These are phyloP conservation scores for Rhynchospora tenuis DNA, from an alignment of 176 grass and related monocot species.

Conservation along the genomic window DNA sequence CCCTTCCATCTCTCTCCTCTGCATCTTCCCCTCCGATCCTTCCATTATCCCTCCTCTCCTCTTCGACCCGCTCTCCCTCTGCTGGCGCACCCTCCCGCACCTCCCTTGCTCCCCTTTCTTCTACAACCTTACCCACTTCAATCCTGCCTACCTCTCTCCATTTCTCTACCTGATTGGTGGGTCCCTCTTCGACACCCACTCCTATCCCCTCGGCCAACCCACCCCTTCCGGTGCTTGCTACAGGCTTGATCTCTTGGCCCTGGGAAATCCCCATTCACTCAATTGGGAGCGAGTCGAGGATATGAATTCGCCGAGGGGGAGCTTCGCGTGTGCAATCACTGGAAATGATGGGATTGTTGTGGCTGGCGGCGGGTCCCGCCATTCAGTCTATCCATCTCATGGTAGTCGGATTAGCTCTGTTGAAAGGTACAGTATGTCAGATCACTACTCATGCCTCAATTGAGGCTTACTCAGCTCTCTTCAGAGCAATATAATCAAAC, in stretches of 20 bases:
- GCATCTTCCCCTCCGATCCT: constrained; percentile 77
- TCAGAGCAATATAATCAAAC: neutral
- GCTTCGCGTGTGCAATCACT: constrained; percentile 55
- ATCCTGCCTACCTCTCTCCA: constrained; percentile 34
- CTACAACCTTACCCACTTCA: constrained; percentile 65
- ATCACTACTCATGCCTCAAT: neutral
- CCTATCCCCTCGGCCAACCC: constrained; percentile 66
- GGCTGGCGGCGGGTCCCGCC: constrained; percentile 69
- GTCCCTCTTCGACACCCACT: constrained; percentile 75
- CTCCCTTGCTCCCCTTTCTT: constrained; percentile 67
- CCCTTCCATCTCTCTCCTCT: constrained; percentile 51
- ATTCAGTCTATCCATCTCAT: constrained; percentile 58
- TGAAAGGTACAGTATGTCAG: constrained; percentile 24
- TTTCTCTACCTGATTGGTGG: constrained; percentile 76
- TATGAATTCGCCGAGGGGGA: constrained; percentile 64
- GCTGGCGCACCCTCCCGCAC: constrained; percentile 54
- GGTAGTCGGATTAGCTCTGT: constrained; percentile 61
- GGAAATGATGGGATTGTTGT: constrained; percentile 35
- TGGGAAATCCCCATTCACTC: constrained; percentile 19
- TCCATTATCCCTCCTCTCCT: constrained; percentile 61
- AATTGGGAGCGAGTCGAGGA: constrained; percentile 55
- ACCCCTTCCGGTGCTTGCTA: constrained; percentile 49
- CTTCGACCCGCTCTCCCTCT: constrained; percentile 54
- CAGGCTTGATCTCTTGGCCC: constrained; percentile 46
- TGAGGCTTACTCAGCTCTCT: neutral